phyloP scores from a whole-genome alignment of 1,139 yeast genomes.

The Blastobotrys buckinghamii region DNA sequence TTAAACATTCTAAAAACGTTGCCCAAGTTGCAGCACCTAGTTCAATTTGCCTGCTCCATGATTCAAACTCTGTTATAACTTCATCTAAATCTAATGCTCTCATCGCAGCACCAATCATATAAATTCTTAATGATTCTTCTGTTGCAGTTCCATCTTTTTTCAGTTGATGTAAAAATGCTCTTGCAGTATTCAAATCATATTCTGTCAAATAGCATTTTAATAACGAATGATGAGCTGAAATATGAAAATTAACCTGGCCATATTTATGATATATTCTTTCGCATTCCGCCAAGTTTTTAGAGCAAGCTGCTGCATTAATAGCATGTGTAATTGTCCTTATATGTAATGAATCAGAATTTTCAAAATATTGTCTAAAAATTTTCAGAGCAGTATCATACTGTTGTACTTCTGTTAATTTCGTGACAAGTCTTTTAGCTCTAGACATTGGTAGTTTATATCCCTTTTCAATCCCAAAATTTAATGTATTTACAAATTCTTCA shows the following conservation, averaged over 20 bases:
- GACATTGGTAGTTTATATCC: slow-evolving; percentile 1
- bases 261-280: slow-evolving; percentile 21
- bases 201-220: slow-evolving; percentile 19
- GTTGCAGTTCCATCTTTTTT: slow-evolving; percentile 14
- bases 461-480: slow-evolving; percentile 11
- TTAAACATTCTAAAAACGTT: slow-evolving; percentile 5
- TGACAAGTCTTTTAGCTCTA: slow-evolving; percentile 11
- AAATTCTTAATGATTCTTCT: slow-evolving; percentile 18
- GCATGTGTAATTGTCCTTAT: slow-evolving; percentile 16
- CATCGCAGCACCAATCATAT: slow-evolving; percentile 17
- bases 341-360: slow-evolving; percentile 12
- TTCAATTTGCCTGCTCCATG: slow-evolving; percentile 14
- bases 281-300: slow-evolving; percentile 16
- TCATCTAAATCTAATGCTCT: slow-evolving; percentile 18
- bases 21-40: slow-evolving; percentile 4
- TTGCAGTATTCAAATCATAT: slow-evolving; percentile 21
- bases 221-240: slow-evolving; percentile 16
- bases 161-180: slow-evolving; percentile 22
- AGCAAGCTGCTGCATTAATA: slow-evolving; percentile 19
- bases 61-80: slow-evolving; percentile 18
- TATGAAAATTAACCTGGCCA: slow-evolving; percentile 15
- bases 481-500: slow-evolving; percentile 9
- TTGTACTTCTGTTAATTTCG: slow-evolving; percentile 10
- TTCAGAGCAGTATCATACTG: slow-evolving; percentile 15
- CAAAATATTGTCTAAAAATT: slow-evolving; percentile 18